Base-by-base conservation (phyloP, 768 basidiomycete genomes). In the Mycena kentingensis region DNA sequence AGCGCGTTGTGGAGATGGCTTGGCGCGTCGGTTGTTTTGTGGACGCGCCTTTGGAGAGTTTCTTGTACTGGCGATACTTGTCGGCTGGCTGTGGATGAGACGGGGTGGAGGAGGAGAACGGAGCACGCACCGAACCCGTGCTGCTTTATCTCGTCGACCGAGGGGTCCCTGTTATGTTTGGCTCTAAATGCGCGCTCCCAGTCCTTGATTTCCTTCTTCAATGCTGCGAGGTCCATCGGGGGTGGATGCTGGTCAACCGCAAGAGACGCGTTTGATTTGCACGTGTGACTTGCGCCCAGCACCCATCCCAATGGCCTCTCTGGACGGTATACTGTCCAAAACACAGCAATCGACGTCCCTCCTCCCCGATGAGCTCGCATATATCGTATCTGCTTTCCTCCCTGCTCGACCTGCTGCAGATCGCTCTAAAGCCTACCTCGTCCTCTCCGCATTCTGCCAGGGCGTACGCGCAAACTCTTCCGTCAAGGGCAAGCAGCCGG, bases 41-140 rank as follows among this genome's bases (percentile, higher is more conserved):
- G 15, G 65, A 52, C 55, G 52, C 55, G 1, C 67, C 65, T 58
- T 87, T 91, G 49, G 78, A 79, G 29, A 91, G 77, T 53, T 78
- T 83, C 77, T 91, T 92, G 77, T 92, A 90, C 26, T 81, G 77
- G 68, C 79, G 91, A 74, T 93, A 93, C 67, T 87, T 90, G 58
- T 82, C 79, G 54, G 87, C 90, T 92, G 64, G 53, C 22, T 45
- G 42, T 58, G 42, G 51, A 43, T 47, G 58, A 54, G 42, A 55
- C 64, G 61, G 60, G 51, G 21, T 6, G 38, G 38, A 18, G 45
- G 31, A 28, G 18, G 29, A 15, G 32, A 57, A 21, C 27, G 39
- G 29, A 36, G 32, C 39, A 69, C 83, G 58, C 50, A 91, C 90
- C 88, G 53, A 91, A 83, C 45, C 63, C 60, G 6, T 82, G 82